Conservation (phyloP, 805 yeast species). For the Millerago galiae region DNA sequence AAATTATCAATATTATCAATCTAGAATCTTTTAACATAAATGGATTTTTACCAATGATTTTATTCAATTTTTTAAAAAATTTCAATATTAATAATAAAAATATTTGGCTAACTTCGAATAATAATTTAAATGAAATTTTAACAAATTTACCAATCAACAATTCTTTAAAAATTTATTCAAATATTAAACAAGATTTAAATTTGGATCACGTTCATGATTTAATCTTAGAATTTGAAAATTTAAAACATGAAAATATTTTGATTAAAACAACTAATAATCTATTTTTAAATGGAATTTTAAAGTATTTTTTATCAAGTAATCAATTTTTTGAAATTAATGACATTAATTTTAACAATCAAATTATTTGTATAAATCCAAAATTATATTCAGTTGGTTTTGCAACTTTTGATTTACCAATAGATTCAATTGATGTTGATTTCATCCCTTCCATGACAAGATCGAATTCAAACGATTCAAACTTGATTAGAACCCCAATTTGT, state of each 20-base stretch:
- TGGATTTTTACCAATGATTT: conserved; percentile 23
- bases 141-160: conserved; percentile 2
- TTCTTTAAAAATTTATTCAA: conserved; percentile 5
- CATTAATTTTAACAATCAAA: conserved; percentile 11
- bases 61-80: conserved; percentile 15
- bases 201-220: conserved; percentile 20
- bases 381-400: conserved; percentile 18
- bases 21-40: conserved; percentile 48
- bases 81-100: conserved; percentile 17
- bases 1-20: conserved; percentile 55
- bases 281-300: conserved; percentile 17
- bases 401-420: conserved; percentile 11
- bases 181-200: conserved; percentile 1
- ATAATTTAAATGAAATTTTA: conserved; percentile 1
- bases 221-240: conserved; percentile 16
- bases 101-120: conserved; percentile 15
- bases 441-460: conserved; percentile 16
- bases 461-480: conserved; percentile 10
- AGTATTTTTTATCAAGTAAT: conserved; percentile 14
- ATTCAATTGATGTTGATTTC: background rate
- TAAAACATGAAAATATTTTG: conserved; percentile 9
- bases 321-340: conserved; percentile 3
- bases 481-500: conserved; percentile 3
- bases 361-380: conserved; percentile 20
- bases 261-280: conserved; percentile 18